Evolutionary conservation across 2,329 filamentous ascomycete genomes (phyloP), one percentile per base, ranked within the genome.

Genomic region (Talaromyces amestolkiae): DNA sequence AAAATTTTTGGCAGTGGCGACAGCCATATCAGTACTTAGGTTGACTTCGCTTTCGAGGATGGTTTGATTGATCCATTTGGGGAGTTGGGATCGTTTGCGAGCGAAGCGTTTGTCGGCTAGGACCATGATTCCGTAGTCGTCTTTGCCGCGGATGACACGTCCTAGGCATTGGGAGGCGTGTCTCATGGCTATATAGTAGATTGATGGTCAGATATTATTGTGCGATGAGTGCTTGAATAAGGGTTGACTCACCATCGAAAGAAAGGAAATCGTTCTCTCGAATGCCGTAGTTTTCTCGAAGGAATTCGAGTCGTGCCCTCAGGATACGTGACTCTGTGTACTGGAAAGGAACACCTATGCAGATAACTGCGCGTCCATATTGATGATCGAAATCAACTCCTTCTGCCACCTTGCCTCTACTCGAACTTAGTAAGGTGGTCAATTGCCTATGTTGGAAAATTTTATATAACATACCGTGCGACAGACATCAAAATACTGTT

Each of bases 51-150:
- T 89, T 59, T 97, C 93, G 37, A 91, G 83, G 67, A 99, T 84
- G 3, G 91, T 93, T 74, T 96, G 91, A 68, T 89, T 91, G 74
- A 99, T 99, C 95, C 95, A 99, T 76, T 97, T 97, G 11, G 95
- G 95, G 33, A 99, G 83, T 79, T 99, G 96, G 3, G 79, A 84
- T 43, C 93, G 85, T 80, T 98, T 98, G 81, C 95, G 96, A 75
- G 92, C 89, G 78, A 97, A 99, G 19, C 95, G 88, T 49, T 92
- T 89, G 77, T 99, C 95, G 2, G 96, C 95, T 33, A 99, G 84
- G 4, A 99, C 94, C 95, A 99, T 99, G 82, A 99, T 92, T n/a
- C 95, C 95, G 77, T 99, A 99, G 78, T 99, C 95, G 75, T 99
- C 96, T 77, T 99, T 99, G 27, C 95, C 95, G 72, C 95, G 86